phyloP scores from a whole-genome alignment of 768 basidiomycete species.

The Saitozyma sp. region DNA sequence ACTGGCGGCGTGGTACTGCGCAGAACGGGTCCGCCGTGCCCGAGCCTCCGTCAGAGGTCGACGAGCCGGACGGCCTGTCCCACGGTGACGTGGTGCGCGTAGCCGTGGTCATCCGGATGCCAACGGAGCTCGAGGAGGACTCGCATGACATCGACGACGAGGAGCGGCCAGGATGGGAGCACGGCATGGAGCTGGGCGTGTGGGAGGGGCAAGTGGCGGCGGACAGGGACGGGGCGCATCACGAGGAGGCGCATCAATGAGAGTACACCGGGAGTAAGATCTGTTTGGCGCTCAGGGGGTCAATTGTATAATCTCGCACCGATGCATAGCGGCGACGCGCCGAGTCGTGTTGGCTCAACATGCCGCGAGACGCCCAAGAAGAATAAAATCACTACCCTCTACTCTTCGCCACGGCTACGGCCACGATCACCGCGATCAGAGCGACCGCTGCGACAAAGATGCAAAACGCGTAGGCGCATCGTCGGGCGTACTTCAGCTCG shows the following conservation, averaged over 20 bases:
- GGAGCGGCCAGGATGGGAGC: conserved; percentile 33
- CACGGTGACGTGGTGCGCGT: conserved; percentile 26
- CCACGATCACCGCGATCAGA: conserved; percentile 6
- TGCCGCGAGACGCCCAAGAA: too few relatives aligned
- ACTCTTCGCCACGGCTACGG: conserved; percentile 14
- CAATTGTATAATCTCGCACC: too few relatives aligned
- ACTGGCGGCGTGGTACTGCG: too few relatives aligned
- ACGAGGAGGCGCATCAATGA: too few relatives aligned
- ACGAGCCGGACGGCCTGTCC: too few relatives aligned
- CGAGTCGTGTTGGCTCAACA: too few relatives aligned
- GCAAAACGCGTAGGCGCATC: conserved; percentile 30
- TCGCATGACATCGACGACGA: conserved; percentile 19
- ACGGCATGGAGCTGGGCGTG: conserved; percentile 44
- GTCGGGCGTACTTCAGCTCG: conserved; percentile 43
- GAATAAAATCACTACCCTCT: too few relatives aligned
- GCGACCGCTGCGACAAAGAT: conserved; percentile 7
- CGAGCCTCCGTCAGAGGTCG: too few relatives aligned
- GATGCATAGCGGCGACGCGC: too few relatives aligned
- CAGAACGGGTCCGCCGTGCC: too few relatives aligned
- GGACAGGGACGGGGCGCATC: not conserved
- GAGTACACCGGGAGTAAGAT: too few relatives aligned
- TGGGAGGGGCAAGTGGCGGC: conserved; percentile 28
- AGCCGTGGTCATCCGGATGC: conserved; percentile 39
- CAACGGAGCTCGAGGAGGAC: conserved; percentile 13
- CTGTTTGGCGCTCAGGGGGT: too few relatives aligned